Percentiles rank a stretch among this genome's conserved stretches.
phyloP scores from a whole-genome alignment of 805 yeast species.

The Yamadazyma scolyti region DNA sequence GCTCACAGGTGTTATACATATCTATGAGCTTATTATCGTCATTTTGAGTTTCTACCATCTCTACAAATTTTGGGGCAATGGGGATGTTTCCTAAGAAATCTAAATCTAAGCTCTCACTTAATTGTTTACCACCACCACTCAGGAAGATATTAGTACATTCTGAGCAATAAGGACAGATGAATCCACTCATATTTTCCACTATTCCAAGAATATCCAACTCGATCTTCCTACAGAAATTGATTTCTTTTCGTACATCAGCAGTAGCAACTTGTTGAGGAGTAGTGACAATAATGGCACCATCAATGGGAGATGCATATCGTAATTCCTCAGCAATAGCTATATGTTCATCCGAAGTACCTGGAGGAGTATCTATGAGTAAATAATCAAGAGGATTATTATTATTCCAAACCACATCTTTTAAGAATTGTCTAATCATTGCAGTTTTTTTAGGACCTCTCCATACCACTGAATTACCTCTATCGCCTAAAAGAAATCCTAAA shows the following conservation, averaged over 20 bases:
- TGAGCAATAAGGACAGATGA: slow-evolving; percentile 87
- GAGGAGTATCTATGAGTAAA: slow-evolving; percentile 92
- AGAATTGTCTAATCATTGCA: slow-evolving; percentile 93
- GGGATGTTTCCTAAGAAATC: slow-evolving; percentile 86
- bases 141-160: slow-evolving; percentile 92
- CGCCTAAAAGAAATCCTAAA: slow-evolving; percentile 78
- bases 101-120: slow-evolving; percentile 61
- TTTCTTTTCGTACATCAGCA: slow-evolving; percentile 91
- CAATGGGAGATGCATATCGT: slow-evolving; percentile 59
- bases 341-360: slow-evolving; percentile 98
- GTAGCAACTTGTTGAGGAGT: slow-evolving; percentile 94
- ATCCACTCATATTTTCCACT: slow-evolving; percentile 96
- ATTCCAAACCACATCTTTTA: slow-evolving; percentile 90
- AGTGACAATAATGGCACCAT: slow-evolving; percentile 93
- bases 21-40: slow-evolving; percentile 27
- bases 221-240: slow-evolving; percentile 87
- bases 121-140: slow-evolving; percentile 80
- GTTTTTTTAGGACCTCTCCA: slow-evolving; percentile 99
- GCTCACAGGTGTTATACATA: slow-evolving; percentile 30
- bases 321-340: slow-evolving; percentile 94
- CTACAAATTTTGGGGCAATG: slow-evolving; percentile 88
- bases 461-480: slow-evolving; percentile 86
- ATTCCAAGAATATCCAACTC: slow-evolving; percentile 77
- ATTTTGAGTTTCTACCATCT: slow-evolving; percentile 70
- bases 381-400: slow-evolving; percentile 64